A percentile compares a stretch with the other conserved stretches of the same genome.
These are phyloP conservation scores for Metschnikowia drakensbergensis DNA, from an alignment of 805 yeast species.

Conservation along the genomic window DNA sequence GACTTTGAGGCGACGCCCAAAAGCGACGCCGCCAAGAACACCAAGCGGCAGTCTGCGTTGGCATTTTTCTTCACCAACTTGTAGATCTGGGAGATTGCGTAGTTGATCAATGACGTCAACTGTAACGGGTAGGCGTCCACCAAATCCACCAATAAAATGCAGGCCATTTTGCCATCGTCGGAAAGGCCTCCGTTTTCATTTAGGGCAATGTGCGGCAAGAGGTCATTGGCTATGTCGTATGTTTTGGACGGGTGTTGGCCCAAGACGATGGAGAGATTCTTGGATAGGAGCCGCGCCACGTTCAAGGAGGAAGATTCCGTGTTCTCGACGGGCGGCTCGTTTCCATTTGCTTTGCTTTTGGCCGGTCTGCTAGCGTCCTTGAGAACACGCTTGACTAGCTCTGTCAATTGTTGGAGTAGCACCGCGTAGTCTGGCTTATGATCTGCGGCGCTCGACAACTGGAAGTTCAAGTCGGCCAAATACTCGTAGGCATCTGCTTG, in stretches of 20 bases:
- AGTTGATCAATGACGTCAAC: constrained; percentile 33
- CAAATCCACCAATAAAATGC: constrained; percentile 34
- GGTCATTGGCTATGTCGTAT: constrained; percentile 36
- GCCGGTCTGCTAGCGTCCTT: background rate
- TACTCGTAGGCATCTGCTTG: constrained; percentile 20
- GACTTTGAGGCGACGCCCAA: constrained; percentile 33
- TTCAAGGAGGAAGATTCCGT: constrained; percentile 13
- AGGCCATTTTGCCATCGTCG: constrained; percentile 22
- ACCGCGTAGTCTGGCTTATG: constrained; percentile 14
- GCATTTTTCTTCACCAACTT: constrained; percentile 38
- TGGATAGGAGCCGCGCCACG: constrained; percentile 27
- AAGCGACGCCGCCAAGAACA: constrained; percentile 29
- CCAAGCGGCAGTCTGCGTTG: constrained; percentile 21
- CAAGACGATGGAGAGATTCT: constrained; percentile 26
- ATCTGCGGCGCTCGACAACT: constrained; percentile 9
- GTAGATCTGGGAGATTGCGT: constrained; percentile 33
- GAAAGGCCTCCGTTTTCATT: constrained; percentile 18
- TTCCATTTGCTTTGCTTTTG: background rate
- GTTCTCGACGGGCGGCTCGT: background rate
- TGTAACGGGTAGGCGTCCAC: constrained; percentile 36
- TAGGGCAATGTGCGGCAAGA: constrained; percentile 25
- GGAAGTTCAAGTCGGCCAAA: constrained; percentile 21
- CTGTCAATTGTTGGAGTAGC: constrained; percentile 23
- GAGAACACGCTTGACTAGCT: constrained; percentile 19
- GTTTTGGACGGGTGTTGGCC: constrained; percentile 31